These are phyloP conservation scores for Ehretia macrophylla DNA, from an alignment of 257 asterid species.

Conservation along the genomic window DNA sequence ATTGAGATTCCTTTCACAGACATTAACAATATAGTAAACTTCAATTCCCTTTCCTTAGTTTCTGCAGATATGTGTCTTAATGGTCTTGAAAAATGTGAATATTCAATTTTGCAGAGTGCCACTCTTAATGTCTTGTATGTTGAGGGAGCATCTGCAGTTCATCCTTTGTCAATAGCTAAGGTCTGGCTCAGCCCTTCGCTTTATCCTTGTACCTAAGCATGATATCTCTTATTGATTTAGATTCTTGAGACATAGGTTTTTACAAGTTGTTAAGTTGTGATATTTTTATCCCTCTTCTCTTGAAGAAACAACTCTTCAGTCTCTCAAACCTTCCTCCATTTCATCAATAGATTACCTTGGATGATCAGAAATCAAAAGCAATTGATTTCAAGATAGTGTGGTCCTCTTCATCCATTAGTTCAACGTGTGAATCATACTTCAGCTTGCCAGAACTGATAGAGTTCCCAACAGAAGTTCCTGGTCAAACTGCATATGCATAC, in stretches of 20 bases:
- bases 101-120: constrained; percentile 48
- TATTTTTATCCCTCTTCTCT: neutral
- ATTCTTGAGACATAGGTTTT: constrained; percentile 7
- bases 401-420: constrained; percentile 63
- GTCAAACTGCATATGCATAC: constrained; percentile 86
- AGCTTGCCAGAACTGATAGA: constrained; percentile 78
- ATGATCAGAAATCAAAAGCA: constrained; percentile 64
- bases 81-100: constrained; percentile 10
- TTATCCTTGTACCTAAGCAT: neutral
- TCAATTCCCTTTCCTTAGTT: neutral
- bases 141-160: constrained; percentile 87
- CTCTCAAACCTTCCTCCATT: constrained; percentile 8
- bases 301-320: neutral
- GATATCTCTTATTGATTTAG: constrained; percentile 11
- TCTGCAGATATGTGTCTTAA: constrained; percentile 2
- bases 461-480: constrained; percentile 87
- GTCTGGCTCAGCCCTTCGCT: constrained; percentile 27
- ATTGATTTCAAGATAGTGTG: constrained; percentile 58
- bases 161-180: constrained; percentile 83
- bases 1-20: constrained; percentile 85
- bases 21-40: constrained; percentile 61
- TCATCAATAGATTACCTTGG: constrained; percentile 61
- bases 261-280: neutral
- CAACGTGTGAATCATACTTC: constrained; percentile 39
- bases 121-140: constrained; percentile 56